Percentiles rank a stretch among this genome's conserved stretches.
Conservation (phyloP, 2,329 filamentous ascomycete genomes). For the Fusarium sp. region DNA sequence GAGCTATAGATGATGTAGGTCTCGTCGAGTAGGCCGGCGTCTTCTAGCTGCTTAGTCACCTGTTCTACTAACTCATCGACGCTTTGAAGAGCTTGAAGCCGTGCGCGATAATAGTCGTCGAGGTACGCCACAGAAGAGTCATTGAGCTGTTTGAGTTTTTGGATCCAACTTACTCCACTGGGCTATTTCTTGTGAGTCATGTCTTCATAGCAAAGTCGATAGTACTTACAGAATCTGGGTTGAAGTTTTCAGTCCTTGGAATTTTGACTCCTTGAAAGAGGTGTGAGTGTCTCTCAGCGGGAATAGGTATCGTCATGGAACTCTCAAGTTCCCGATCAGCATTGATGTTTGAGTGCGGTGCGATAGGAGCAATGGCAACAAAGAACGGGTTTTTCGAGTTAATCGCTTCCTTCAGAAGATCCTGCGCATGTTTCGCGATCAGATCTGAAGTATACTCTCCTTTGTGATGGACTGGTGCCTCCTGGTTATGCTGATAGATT, state of each 20-base stretch:
- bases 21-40: conserved; percentile 70
- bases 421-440: conserved; percentile 68
- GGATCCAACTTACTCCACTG: conserved; percentile 61
- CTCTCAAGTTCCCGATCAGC: conserved; percentile 7
- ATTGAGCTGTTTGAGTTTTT: conserved; percentile 56
- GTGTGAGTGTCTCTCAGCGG: conserved; percentile 70
- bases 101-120: conserved; percentile 64
- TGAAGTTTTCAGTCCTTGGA: conserved; percentile 74
- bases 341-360: conserved; percentile 70
- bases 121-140: conserved; percentile 59
- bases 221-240: conserved; percentile 65
- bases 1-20: conserved; percentile 71
- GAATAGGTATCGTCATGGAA: conserved; percentile 59
- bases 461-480: conserved; percentile 47
- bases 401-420: conserved; percentile 72
- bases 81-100: conserved; percentile 64
- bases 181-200: conserved; percentile 30
- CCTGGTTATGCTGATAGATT: conserved; percentile 60
- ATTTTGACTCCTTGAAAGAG: conserved; percentile 71
- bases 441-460: conserved; percentile 64
- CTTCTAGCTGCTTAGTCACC: conserved; percentile 58
- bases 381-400: conserved; percentile 71
- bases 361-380: conserved; percentile 73
- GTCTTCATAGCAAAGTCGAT: neutral
- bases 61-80: conserved; percentile 67